Percentiles rank a stretch among this genome's conserved stretches.
These are phyloP conservation scores for Coemansia sp. DNA, from an alignment of 192 early-diverging fungal genomes.

Conservation along the genomic window DNA sequence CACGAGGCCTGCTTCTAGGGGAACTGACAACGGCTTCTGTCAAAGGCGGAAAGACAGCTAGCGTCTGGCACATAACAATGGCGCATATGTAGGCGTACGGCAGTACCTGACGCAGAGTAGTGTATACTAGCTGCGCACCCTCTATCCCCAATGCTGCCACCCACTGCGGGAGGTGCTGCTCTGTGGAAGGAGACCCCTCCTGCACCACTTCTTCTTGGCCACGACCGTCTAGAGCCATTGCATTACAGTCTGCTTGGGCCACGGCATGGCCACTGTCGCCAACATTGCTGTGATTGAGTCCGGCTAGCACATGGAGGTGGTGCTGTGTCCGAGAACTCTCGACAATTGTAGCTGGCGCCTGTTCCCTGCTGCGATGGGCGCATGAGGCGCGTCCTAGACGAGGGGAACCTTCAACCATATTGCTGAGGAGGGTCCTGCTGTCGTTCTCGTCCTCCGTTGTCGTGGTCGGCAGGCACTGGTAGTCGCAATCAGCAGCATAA, in stretches of 20 bases:
- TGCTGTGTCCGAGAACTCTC: background rate
- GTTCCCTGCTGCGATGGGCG: background rate
- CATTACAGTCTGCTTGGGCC: background rate
- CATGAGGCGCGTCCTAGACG: conserved; percentile 15
- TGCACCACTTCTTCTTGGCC: too few relatives aligned
- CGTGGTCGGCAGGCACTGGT: background rate
- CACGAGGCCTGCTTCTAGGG: conserved; percentile 19
- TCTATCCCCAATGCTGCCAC: conserved; percentile 26
- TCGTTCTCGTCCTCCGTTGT: background rate
- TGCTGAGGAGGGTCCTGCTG: background rate
- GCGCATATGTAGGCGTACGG: conserved; percentile 47
- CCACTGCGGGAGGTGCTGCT: conserved; percentile 12
- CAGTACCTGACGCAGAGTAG: conserved; percentile 21
- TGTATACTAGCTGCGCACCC: conserved; percentile 22
- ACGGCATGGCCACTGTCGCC: background rate
- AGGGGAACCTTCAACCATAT: conserved; percentile 34
- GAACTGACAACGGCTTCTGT: conserved; percentile 63
- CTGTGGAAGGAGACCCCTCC: background rate
- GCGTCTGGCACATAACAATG: conserved; percentile 64
- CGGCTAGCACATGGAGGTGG: background rate
- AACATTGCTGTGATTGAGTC: background rate
- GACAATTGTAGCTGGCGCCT: background rate
- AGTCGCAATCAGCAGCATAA: background rate
- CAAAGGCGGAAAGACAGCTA: conserved; percentile 74
- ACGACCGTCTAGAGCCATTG: too few relatives aligned